Evolutionary conservation across 176 grass and related monocot genomes (phyloP).

Genomic region (Triticum dicoccoides): DNA sequence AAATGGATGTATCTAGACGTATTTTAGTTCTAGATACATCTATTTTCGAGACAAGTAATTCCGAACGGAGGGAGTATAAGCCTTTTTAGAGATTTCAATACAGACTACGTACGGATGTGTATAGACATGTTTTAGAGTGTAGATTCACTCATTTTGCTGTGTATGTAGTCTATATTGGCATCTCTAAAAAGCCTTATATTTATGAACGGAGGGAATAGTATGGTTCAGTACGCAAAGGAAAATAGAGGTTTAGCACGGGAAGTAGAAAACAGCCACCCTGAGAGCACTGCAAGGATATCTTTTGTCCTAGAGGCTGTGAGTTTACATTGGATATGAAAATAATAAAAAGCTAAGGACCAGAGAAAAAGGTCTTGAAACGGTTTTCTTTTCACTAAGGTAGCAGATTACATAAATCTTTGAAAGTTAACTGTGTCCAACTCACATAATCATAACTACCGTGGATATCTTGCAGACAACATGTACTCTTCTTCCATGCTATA

Average conservation of each 20-base stretch:
- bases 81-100: no score
- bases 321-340: not conserved
- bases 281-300: no score
- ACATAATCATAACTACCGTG: not conserved
- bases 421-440: no score
- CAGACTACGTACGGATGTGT: no score
- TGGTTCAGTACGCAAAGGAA: not conserved
- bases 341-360: not conserved
- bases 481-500: not conserved
- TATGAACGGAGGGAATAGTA: not conserved
- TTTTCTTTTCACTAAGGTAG: not conserved
- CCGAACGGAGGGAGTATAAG: no score
- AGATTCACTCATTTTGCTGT: no score
- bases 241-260: not conserved
- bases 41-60: no score
- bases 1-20: no score
- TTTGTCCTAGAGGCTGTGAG: not conserved
- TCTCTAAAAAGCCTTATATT: no score
- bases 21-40: no score
- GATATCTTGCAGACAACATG: not conserved
- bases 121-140: no score
- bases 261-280: not conserved
- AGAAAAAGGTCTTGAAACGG: not conserved
- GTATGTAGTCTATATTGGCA: no score
- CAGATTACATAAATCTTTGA: not conserved